Base-by-base conservation (phyloP, 192 early-diverging fungal genomes). In the Umbelopsis vinacea region DNA sequence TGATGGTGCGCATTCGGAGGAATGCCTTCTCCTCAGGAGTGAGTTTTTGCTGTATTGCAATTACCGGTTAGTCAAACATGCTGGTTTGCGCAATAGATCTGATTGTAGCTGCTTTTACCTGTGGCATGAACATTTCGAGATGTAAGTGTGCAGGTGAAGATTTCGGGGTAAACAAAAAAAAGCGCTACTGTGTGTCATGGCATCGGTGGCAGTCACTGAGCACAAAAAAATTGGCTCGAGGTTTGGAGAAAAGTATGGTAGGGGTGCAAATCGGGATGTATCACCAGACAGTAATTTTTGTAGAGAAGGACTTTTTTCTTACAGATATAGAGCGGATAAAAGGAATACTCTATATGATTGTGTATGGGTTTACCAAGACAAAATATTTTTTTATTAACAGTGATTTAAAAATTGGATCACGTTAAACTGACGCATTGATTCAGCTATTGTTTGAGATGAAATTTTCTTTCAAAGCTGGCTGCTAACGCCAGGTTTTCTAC, bases 11-110 rank as follows among this genome's bases (percentile, higher is more conserved):
- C 37, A 71, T 69, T 68, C 77, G 67, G n/a, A 79, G 54, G 38
- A 74, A 66, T 24, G 77, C 77, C 47, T 74, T 79, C 57, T 79
- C 69, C 66, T 79, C 77, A 60, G 72, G 50, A 48, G 77, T 79
- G 45, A 79, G 66, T 71, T 74, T 70, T 53, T 73, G 77, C 74
- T 79, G 23, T 21, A 69, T 47, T 68, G 43, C 26, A 15, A 12
- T 10, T 63, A 38, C n/a, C 54, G 23, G 23, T 35, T 52, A 46
- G 67, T 54, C 11, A 24, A 43, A 48, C 29, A 38, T 1, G 6
- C 52, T 22, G 15, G 8, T 0, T n/a, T 10, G 29, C 4, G 35
- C 24, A 14, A 53, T 22, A 26, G 29, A 60, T 50, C 5, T 17
- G 38, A 40, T 37, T 57, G 12, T 33, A 47, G 12, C 40, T 46